Evolutionary conservation across 164 flowering plant genomes (phyloP), one percentile per base, ranked within the genome.

Genomic region (Annona cherimola): DNA sequence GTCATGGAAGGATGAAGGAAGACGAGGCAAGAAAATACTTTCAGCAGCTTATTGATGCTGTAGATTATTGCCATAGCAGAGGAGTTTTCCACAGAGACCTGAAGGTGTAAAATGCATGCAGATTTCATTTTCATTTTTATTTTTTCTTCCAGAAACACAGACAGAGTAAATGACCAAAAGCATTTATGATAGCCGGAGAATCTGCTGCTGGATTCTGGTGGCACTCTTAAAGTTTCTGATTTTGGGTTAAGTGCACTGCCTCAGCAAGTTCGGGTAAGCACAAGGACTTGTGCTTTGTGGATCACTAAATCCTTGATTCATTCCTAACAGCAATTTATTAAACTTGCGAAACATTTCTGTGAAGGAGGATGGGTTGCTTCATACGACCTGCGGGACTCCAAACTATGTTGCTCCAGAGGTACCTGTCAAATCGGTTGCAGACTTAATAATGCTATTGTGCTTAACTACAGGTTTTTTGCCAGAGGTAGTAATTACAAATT

Each of bases 341-440:
- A 62, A 6, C 20, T 45, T 67, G 54, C 35, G 66, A 68, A 65
- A 65, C 69, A 39, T 69, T 70, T 44, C 65, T 39, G 4, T 82
- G 63, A 77, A 94, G 99, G 98, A 90, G 74, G 97, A 94, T 84
- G 99, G 99, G 1, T 77, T 94, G 70, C 97, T 94, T 73, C 92
- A 94, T 77, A 94, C 99, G 26, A 92, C 95, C 26, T 92, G 99
- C 79, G 99, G 99, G 67, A 94, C 98, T 4, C 98, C 98, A 71
- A 94, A 94, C 79, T 94, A 94, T 83, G 98, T 94, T 79, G 97
- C 98, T 69, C 98, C 98, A 4, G 98, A 94, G 98, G 98, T 94
- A 40, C 41, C 12, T 62, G 14, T 12, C 20, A 8, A 39, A 19
- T 40, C 26, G 4, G 4, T 41, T 9, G 42, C 12, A 1, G 19